phyloP scores from a whole-genome alignment of 495 filamentous ascomycete genomes.

The Staphylotrichum tortipilum region DNA sequence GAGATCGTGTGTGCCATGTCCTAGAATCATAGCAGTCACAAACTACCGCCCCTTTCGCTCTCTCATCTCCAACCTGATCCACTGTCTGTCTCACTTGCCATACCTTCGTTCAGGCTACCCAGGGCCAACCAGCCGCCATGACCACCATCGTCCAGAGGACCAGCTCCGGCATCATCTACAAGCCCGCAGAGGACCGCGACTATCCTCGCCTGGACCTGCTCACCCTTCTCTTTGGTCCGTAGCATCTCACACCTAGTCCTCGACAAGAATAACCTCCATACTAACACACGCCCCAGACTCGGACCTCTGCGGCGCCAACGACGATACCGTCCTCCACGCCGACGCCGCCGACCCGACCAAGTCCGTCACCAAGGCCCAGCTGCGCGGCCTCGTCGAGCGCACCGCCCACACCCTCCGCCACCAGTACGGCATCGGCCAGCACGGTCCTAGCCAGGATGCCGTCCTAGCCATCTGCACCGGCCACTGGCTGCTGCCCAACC shows the following conservation, averaged over 20 bases:
- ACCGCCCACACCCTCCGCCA: constrained; percentile 40
- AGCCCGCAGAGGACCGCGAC: constrained; percentile 51
- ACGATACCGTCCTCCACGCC: constrained; percentile 22
- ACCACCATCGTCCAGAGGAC: constrained; percentile 65
- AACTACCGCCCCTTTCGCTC: too few relatives aligned
- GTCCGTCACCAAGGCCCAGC: constrained; percentile 39
- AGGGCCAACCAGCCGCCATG: background rate
- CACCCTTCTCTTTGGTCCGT: constrained; percentile 11
- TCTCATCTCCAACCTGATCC: too few relatives aligned
- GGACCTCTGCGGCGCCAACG: constrained; percentile 8
- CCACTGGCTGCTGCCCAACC: constrained; percentile 35
- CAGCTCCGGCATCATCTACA: constrained; percentile 89
- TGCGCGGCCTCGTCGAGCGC: constrained; percentile 34
- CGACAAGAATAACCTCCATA: background rate
- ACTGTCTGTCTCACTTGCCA: too few relatives aligned
- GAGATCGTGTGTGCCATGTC: too few relatives aligned
- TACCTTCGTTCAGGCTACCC: background rate
- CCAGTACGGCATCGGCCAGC: constrained; percentile 38
- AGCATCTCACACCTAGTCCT: too few relatives aligned
- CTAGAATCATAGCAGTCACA: too few relatives aligned
- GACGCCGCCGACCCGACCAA: constrained; percentile 42
- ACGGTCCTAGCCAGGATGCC: constrained; percentile 42
- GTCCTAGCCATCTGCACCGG: constrained; percentile 43
- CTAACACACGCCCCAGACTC: background rate
- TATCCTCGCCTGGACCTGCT: constrained; percentile 9